Base-by-base conservation (phyloP, 2,329 filamentous ascomycete genomes). In the Fusarium austroafricanum region DNA sequence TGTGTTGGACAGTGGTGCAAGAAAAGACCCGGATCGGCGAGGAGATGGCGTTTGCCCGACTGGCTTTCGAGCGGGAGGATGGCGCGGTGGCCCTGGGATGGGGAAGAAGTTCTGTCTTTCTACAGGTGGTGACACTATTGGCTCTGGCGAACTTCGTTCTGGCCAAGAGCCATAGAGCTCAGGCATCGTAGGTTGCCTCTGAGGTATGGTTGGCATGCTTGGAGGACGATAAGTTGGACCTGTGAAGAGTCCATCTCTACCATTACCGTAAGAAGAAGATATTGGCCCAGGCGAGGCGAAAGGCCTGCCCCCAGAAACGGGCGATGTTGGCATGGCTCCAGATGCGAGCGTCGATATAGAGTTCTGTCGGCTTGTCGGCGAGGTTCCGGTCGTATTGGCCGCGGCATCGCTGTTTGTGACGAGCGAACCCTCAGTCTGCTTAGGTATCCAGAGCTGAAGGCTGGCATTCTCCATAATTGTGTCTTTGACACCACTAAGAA, bases 361-460 rank as follows among this genome's bases (percentile, higher is more conserved):
- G 33, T 49, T 59, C 10, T 63, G 55, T 20, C 73, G 71, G 21
- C 52, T 61, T 10, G 55, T 18, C 7, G 60, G 43, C 11, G 58
- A 28, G 17, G 37, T 61, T 15, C 54, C 58, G 4, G 38, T 47
- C 10, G 47, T 29, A 12, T 61, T 67, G 9, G 59, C 56, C 4
- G 68, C 51, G 3, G 69, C 73, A 42, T 75, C 73, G 5, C 72
- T 75, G 10, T 68, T 74, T 1, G 64, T 77, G 18, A 78, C 71
- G 1, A 78, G 68, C 1, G 72, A 70, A 1, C 74, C 75, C 5
- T 68, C 70, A 1, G 73, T 57, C 33, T 65, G 57, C 37, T 75
- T 76, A 5, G 76, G 73, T 39, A 78, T 65, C 76, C 76, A 78
- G 31, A 78, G 71, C 18, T 78, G 76, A 11, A 78, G 53, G 10